A percentile compares a stretch with the other conserved stretches of the same genome.
Conservation (phyloP, 2,329 filamentous ascomycete species). For the Fusarium tuaranense region DNA sequence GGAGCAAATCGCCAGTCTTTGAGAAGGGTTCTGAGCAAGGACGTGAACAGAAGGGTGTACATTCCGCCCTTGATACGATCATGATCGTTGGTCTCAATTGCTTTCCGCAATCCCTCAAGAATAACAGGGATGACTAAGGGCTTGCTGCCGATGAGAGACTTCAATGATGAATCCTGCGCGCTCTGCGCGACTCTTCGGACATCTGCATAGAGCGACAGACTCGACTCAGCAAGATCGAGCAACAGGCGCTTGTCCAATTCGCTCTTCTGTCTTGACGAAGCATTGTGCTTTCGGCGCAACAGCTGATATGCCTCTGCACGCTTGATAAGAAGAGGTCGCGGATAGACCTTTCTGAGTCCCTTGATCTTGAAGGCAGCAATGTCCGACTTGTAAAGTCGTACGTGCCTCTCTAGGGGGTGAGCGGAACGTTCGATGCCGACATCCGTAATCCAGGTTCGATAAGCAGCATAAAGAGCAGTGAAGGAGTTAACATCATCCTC, state of each 20-base stretch:
- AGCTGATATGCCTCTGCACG: slow-evolving; percentile 95
- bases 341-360: slow-evolving; percentile 91
- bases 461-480: slow-evolving; percentile 90
- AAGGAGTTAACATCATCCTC: slow-evolving; percentile 98
- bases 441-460: slow-evolving; percentile 96
- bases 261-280: slow-evolving; percentile 86
- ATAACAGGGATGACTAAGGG: slow-evolving; percentile 92
- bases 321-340: slow-evolving; percentile 89
- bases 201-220: slow-evolving; percentile 92
- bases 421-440: slow-evolving; percentile 96
- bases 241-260: slow-evolving; percentile 89
- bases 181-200: slow-evolving; percentile 94
- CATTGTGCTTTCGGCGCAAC: slow-evolving; percentile 93
- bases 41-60: slow-evolving; percentile 91
- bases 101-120: slow-evolving; percentile 80
- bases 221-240: slow-evolving; percentile 89
- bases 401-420: slow-evolving; percentile 89
- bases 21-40: slow-evolving; percentile 85
- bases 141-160: slow-evolving; percentile 88
- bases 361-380: slow-evolving; percentile 94
- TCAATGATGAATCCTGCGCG: slow-evolving; percentile 92
- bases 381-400: slow-evolving; percentile 86
- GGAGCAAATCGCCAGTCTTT: slow-evolving; percentile 97
- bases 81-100: slow-evolving; percentile 83
- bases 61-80: slow-evolving; percentile 94